Evolutionary conservation across 257 asterid species (phyloP).

Genomic region (Apocynum venetum): DNA sequence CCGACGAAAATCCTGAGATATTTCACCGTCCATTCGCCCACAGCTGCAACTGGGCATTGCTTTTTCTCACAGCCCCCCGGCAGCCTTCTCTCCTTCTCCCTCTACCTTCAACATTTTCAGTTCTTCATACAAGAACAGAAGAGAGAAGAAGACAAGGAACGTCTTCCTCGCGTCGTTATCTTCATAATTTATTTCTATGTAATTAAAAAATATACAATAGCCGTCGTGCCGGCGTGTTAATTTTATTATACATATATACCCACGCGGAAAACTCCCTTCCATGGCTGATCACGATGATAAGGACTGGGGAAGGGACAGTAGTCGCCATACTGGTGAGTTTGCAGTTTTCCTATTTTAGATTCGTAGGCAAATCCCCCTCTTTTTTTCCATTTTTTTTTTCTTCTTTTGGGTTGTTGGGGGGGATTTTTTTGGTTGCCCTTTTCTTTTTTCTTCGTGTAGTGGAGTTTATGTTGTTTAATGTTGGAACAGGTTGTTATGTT

Average conservation of each 20-base stretch:
- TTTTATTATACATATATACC: not conserved
- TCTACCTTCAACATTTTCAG: not conserved
- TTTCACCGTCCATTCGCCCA: not conserved
- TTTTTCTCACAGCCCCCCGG: not conserved
- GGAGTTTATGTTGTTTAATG: constrained; percentile 4
- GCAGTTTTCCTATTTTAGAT: not conserved
- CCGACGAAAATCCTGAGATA: not conserved
- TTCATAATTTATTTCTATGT: not conserved
- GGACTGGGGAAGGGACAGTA: not conserved
- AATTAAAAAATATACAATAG: not conserved
- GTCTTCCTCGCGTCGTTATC: not conserved
- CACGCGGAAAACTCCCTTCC: not conserved
- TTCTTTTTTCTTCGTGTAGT: not conserved
- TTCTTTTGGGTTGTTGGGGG: not conserved
- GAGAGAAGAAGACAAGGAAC: not conserved
- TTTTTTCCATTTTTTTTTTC: not conserved
- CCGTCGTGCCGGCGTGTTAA: not conserved
- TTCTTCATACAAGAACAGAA: not conserved
- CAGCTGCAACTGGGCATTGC: not conserved
- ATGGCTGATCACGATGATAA: constrained; percentile 4
- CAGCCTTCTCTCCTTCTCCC: not conserved
- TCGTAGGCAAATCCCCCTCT: not conserved
- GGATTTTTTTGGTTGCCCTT: not conserved
- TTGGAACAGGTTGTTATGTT: constrained; percentile 34
- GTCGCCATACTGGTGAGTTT: constrained; percentile 14